phyloP scores from a whole-genome alignment of 1,139 yeast genomes.

The Suhomyces choctaworum region DNA sequence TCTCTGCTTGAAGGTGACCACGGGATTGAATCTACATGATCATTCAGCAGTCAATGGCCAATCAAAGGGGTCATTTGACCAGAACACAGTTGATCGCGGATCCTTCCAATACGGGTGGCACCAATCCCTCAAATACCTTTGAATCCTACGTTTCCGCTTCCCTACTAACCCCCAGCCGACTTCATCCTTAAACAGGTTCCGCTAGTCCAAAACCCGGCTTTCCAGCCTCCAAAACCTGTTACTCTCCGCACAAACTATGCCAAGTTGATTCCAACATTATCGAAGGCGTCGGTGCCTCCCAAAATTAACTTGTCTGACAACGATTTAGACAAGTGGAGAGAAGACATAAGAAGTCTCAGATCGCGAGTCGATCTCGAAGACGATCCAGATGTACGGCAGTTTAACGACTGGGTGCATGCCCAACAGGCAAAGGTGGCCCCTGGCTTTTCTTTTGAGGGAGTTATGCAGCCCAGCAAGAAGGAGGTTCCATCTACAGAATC shows the following conservation, averaged over 20 bases:
- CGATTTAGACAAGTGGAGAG: constrained; percentile 33
- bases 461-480: constrained; percentile 35
- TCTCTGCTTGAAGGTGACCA: too few relatives aligned
- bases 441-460: constrained; percentile 34
- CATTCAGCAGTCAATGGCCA: too few relatives aligned
- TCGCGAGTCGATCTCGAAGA: constrained; percentile 10
- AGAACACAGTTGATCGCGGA: too few relatives aligned
- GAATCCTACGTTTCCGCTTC: too few relatives aligned
- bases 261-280: constrained; percentile 38
- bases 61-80: too few relatives aligned
- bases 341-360: constrained; percentile 25
- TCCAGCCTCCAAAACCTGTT: constrained; percentile 58
- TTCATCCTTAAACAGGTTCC: constrained; percentile 57
- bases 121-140: too few relatives aligned
- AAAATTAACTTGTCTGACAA: constrained; percentile 30
- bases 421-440: constrained; percentile 44
- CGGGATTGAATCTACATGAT: background rate
- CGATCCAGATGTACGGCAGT: constrained; percentile 20
- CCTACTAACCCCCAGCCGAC: too few relatives aligned
- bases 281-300: constrained; percentile 42
- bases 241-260: constrained; percentile 54
- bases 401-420: constrained; percentile 35
- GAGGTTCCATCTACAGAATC: background rate
- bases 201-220: constrained; percentile 54
- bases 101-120: too few relatives aligned